Evolutionary conservation across 2,329 filamentous ascomycete species (phyloP), one percentile per base, ranked within the genome.

Genomic region (Trichoderma breve): DNA sequence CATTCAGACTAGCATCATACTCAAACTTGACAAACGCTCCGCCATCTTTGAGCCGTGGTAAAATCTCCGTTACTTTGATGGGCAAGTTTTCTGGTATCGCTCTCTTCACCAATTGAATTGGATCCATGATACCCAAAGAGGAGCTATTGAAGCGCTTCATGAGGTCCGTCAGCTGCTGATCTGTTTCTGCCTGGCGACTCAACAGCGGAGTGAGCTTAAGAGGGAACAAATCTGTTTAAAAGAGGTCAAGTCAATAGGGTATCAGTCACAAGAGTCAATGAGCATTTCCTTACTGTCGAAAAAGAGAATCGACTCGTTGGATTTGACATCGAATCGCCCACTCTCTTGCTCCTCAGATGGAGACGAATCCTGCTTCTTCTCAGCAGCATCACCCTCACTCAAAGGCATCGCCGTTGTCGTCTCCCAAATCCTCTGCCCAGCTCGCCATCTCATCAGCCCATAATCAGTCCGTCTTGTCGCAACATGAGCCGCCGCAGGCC

Each of bases 21-120:
- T 86, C 87, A 79, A 97, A 94, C 80, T 97, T 98, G 80, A 98
- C 91, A 79, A 97, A 98, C 0, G 93, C 94, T 14, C 96, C 96
- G 18, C 96, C 96, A 78, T 99, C 96, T 77, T 97, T 95, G 32
- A 97, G 85, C 3, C 94, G 88, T 0, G 95, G 94, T 21, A 98
- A 81, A 18, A 98, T 91, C 77, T 97, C 92, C 3, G 90, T 93
- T 61, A 97, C 89, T 72, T 91, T 90, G 62, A 97, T 84, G 1
- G 88, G 84, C 2, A 91, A 77, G 11, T 86, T 86, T 5, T 84
- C 80, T 1, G 92, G 92, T 28, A 93, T 88, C 0, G 90, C 91
- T 69, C 87, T 87, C 76, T 86, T 88, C 64, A 90, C 85, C 18
- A 88, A 79, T 60, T 83, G 84, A 53, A 88, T 83, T 0, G 88